Conservation (phyloP, 495 filamentous ascomycete species). For the Lasiosphaeria hispida region DNA sequence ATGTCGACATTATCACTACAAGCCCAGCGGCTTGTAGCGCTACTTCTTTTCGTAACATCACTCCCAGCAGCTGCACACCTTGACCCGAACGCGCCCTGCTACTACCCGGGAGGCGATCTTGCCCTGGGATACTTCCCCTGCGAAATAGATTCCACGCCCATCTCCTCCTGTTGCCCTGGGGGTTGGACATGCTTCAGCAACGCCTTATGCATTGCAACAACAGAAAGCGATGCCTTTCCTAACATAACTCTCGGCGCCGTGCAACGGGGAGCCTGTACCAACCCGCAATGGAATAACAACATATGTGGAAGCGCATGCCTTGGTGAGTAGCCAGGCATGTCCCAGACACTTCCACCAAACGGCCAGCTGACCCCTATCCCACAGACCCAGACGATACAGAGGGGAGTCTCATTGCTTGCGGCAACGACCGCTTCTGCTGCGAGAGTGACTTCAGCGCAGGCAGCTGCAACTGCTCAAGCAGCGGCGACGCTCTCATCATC, state of each 20-base stretch:
- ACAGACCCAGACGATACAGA: constrained; percentile 17
- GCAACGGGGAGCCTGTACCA: constrained; percentile 29
- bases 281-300: constrained; percentile 30
- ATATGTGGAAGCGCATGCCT: constrained; percentile 35
- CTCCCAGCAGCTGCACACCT: not conserved
- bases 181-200: constrained; percentile 39
- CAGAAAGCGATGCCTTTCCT: constrained; percentile 16
- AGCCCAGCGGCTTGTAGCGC: not conserved
- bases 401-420: constrained; percentile 28
- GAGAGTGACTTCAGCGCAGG: constrained; percentile 21
- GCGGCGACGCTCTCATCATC: constrained; percentile 22
- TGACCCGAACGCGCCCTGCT: constrained; percentile 26
- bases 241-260: constrained; percentile 26
- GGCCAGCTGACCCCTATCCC: not conserved
- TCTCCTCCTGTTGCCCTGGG: constrained; percentile 28
- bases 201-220: constrained; percentile 34
- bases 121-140: constrained; percentile 30
- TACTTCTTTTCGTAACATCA: not conserved
- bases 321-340: constrained; percentile 16
- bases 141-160: constrained; percentile 17
- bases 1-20: not conserved
- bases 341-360: not conserved
- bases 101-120: constrained; percentile 25
- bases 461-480: constrained; percentile 26
- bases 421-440: constrained; percentile 32